These are phyloP conservation scores for Syncephalis fuscata DNA, from an alignment of 371 early-diverging fungal genomes.

Conservation along the genomic window DNA sequence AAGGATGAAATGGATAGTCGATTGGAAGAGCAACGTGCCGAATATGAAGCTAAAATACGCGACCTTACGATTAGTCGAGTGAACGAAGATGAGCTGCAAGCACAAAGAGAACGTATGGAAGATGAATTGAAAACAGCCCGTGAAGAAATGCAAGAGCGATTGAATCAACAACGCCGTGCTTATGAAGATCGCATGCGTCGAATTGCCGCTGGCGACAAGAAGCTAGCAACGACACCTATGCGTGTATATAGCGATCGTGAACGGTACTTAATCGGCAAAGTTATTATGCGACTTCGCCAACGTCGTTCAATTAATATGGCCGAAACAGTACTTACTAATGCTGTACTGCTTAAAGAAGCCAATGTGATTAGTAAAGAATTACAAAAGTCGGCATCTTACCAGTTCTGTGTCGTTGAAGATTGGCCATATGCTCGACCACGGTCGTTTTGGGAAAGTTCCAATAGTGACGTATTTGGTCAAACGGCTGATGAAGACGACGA, in stretches of 20 bases:
- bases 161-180: slow-evolving; percentile 22
- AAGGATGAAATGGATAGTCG: slow-evolving; percentile 34
- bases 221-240: neutral
- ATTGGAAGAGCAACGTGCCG: slow-evolving; percentile 27
- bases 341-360: slow-evolving; percentile 66
- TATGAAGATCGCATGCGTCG: slow-evolving; percentile 31
- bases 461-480: slow-evolving; percentile 21
- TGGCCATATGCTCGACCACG: slow-evolving; percentile 25
- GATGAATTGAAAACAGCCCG: slow-evolving; percentile 21
- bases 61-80: slow-evolving; percentile 22
- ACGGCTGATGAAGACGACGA: slow-evolving; percentile 37
- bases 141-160: slow-evolving; percentile 24
- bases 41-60: slow-evolving; percentile 34
- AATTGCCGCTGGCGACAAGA: slow-evolving; percentile 6
- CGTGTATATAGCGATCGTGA: slow-evolving; percentile 23
- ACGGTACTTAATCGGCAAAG: slow-evolving; percentile 24
- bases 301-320: slow-evolving; percentile 53
- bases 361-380: slow-evolving; percentile 72
- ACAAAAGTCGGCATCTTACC: slow-evolving; percentile 57
- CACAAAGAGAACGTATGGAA: slow-evolving; percentile 17
- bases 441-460: slow-evolving; percentile 43
- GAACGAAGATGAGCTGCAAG: slow-evolving; percentile 18
- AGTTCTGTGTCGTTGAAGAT: slow-evolving; percentile 53
- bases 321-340: slow-evolving; percentile 46
- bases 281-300: slow-evolving; percentile 34